A percentile compares a stretch with the other conserved stretches of the same genome.
phyloP scores from a whole-genome alignment of 768 basidiomycete species.

The Serendipita sp. region DNA sequence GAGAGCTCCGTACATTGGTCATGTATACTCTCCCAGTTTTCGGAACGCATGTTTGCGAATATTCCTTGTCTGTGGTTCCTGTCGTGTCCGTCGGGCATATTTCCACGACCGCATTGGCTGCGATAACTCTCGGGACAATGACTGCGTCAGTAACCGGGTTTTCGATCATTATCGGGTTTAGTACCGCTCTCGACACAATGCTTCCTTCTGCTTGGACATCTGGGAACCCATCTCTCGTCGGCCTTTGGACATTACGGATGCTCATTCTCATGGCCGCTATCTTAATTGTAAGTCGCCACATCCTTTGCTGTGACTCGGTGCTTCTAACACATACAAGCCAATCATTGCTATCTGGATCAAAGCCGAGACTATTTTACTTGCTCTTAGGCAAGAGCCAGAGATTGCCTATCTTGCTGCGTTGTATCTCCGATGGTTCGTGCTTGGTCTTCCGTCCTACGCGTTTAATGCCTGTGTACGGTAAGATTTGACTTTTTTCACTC shows the following conservation, averaged over 20 bases:
- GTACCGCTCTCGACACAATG: slow-evolving; percentile 79
- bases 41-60: slow-evolving; percentile 65
- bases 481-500: not conserved
- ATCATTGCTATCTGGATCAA: slow-evolving; percentile 67
- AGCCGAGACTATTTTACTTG: slow-evolving; percentile 61
- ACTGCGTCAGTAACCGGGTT: slow-evolving; percentile 53
- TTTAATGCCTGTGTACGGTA: slow-evolving; percentile 41
- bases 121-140: slow-evolving; percentile 59
- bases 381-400: slow-evolving; percentile 63
- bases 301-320: no score
- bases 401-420: slow-evolving; percentile 60
- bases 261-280: slow-evolving; percentile 44
- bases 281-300: slow-evolving; percentile 43
- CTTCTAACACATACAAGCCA: slow-evolving; percentile 20
- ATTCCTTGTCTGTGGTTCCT: slow-evolving; percentile 67
- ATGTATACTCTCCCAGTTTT: slow-evolving; percentile 59
- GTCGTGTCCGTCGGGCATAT: slow-evolving; percentile 84
- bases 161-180: slow-evolving; percentile 67
- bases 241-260: slow-evolving; percentile 85
- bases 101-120: slow-evolving; percentile 78
- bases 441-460: slow-evolving; percentile 66
- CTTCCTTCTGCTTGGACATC: slow-evolving; percentile 94
- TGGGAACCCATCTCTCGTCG: slow-evolving; percentile 63
- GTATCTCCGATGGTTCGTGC: slow-evolving; percentile 59
- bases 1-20: slow-evolving; percentile 41